A percentile compares a stretch with the other conserved stretches of the same genome.
phyloP scores from a whole-genome alignment of 345 rosid genomes.

The Aethionema arabicum region DNA sequence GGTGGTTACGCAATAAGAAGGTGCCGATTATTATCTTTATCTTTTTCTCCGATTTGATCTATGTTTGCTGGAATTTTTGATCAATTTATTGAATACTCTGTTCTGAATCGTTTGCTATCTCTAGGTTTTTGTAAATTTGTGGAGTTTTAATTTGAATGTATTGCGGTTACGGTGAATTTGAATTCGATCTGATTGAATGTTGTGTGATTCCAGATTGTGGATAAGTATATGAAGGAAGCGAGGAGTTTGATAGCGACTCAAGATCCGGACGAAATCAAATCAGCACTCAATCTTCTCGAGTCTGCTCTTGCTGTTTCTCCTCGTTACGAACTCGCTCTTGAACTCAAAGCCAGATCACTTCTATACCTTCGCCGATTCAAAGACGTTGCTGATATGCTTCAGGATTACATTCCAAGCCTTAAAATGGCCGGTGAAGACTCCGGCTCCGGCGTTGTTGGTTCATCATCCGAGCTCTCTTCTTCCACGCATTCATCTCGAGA shows the following conservation, averaged over 20 bases:
- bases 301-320: slow-evolving; percentile 57
- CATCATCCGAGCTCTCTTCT: slow-evolving; percentile 33
- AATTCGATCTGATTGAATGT: slow-evolving; percentile 21
- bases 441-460: slow-evolving; percentile 4
- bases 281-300: slow-evolving; percentile 69
- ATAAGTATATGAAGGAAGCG: slow-evolving; percentile 77
- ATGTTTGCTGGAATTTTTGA: not conserved
- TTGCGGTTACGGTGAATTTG: not conserved
- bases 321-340: slow-evolving; percentile 58
- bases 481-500: slow-evolving; percentile 35
- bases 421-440: slow-evolving; percentile 33
- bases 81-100: not conserved
- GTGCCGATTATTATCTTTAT: slow-evolving; percentile 10
- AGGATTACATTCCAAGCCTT: slow-evolving; percentile 54
- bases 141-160: not conserved
- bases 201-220: slow-evolving; percentile 51
- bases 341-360: slow-evolving; percentile 48
- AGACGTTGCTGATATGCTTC: slow-evolving; percentile 51
- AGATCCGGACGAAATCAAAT: slow-evolving; percentile 58
- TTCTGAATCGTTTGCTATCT: not conserved
- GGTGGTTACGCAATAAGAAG: slow-evolving; percentile 43
- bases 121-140: not conserved
- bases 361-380: slow-evolving; percentile 39
- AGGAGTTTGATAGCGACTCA: slow-evolving; percentile 60
- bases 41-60: slow-evolving; percentile 1